Base-by-base conservation (phyloP, 2,329 filamentous ascomycete species). In the Rhynchosporium secalis region DNA sequence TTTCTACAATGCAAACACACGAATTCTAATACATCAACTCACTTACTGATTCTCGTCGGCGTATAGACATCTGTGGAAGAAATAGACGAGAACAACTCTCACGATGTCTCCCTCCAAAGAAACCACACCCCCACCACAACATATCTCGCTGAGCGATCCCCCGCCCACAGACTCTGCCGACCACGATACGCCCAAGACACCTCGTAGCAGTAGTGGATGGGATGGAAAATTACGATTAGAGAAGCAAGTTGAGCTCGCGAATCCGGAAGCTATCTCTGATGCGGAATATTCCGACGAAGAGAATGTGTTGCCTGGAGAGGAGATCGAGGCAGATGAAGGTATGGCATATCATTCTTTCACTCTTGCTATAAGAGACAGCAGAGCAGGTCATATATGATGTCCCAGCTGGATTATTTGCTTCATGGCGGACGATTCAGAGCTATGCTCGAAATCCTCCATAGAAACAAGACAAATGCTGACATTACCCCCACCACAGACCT, bases 271-370 rank as follows among this genome's bases (percentile, higher is more conserved):
- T 9, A 76, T 96, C 57, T 90, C 89, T 48, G 92, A 97, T 71
- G 86, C 90, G 0, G 92, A 96, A 61, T 92, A 94, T 73, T 95
- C 91, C 15, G 92, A 91, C 67, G 84, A 87, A 10, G 84, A 87
- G 65, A 84, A 88, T 64, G 82, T 88, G 26, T 77, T 90, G 65
- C 85, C 85, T 0, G 88, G 88, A 56, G 89, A 96, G 62, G 81
- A 88, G 72, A 92, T 96, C 62, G 81, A 84, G 31, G 89, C 92
- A 6, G 92, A 96, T 72, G 92, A 96, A 80, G 89, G 90, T 91
- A 74, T 43, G 13, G 54, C 33, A 36, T 36, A 36, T 36, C 33
- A 10, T 6, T 36, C 33, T 36, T 6, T 36, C 9, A 13, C 45
- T 54, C 15, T 67, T 40, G 51, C 51, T 36, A 36, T 2, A 36